Evolutionary conservation across 1,284 basidiomycete genomes (phyloP).

Genomic region (Fistulinella staudtii): DNA sequence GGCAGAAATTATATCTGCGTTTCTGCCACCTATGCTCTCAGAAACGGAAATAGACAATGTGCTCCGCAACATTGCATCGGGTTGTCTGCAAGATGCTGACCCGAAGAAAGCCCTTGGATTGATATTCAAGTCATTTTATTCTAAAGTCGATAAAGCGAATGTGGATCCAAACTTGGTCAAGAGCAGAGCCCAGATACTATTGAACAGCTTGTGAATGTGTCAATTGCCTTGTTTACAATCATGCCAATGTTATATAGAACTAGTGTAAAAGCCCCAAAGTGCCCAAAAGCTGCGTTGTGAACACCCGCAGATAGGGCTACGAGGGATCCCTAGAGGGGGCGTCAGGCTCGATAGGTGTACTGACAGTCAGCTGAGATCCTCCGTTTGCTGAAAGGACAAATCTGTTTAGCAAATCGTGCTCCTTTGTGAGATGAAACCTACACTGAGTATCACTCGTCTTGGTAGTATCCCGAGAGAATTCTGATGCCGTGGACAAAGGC

Average conservation of each 20-base stretch:
- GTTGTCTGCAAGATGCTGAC: conserved; percentile 27
- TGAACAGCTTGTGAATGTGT: conserved; percentile 22
- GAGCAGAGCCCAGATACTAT: conserved; percentile 42
- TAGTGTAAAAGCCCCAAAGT: conserved; percentile 4
- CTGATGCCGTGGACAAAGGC: conserved; percentile 8
- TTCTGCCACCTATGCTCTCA: conserved; percentile 58
- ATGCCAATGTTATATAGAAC: conserved; percentile 1
- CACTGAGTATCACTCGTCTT: conserved; percentile 9
- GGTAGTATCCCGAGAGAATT: neutral
- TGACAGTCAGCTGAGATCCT: neutral
- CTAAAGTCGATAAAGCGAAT: conserved; percentile 51
- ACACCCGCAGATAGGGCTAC: neutral
- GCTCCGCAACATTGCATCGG: conserved; percentile 41
- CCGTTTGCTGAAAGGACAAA: conserved; percentile 4
- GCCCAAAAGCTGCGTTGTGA: too few relatives aligned
- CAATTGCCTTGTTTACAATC: conserved; percentile 1
- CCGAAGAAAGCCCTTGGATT: conserved; percentile 42
- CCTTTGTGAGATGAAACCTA: conserved; percentile 8
- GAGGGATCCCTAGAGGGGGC: neutral
- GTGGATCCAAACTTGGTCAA: conserved; percentile 59
- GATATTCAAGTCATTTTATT: conserved; percentile 62
- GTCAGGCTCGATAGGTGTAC: conserved; percentile 1
- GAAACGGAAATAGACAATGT: conserved; percentile 50
- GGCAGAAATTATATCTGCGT: conserved; percentile 48
- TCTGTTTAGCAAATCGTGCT: conserved; percentile 5